phyloP scores from a whole-genome alignment of 2,329 filamentous ascomycete species.

The Boeremia exigua region DNA sequence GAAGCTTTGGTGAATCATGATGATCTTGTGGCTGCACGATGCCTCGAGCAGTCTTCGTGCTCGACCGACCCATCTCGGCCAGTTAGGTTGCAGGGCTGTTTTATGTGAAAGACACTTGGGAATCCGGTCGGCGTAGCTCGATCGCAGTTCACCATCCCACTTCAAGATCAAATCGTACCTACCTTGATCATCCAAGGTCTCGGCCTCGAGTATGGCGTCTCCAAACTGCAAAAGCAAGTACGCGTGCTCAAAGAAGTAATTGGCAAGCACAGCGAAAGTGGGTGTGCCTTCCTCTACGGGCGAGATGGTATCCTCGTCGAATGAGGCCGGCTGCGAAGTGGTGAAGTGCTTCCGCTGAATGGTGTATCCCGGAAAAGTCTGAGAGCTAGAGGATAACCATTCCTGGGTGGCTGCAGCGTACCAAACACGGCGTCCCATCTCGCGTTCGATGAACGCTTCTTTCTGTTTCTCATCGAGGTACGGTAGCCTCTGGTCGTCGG shows the following conservation, averaged over 20 bases:
- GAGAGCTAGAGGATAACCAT: conserved; percentile 52
- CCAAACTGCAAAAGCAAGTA: conserved; percentile 47
- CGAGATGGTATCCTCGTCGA: conserved; percentile 46
- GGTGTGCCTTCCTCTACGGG: conserved; percentile 35
- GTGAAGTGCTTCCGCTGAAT: conserved; percentile 45
- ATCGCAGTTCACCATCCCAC: conserved; percentile 50
- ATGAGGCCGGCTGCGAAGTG: conserved; percentile 42
- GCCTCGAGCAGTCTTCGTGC: conserved; percentile 49
- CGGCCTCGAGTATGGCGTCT: conserved; percentile 45
- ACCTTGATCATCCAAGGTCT: conserved; percentile 38
- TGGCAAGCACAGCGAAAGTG: conserved; percentile 34
- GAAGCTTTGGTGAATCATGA: conserved; percentile 55
- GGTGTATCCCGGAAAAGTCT: conserved; percentile 45
- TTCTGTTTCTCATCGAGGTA: conserved; percentile 31
- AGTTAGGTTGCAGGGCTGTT: conserved; percentile 42
- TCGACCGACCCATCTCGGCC: conserved; percentile 52
- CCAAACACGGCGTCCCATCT: conserved; percentile 52
- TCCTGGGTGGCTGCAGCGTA: conserved; percentile 50
- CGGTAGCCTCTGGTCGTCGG: conserved; percentile 30
- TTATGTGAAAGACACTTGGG: conserved; percentile 45
- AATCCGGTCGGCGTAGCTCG: conserved; percentile 40
- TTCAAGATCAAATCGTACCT: conserved; percentile 51
- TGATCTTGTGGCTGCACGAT: conserved; percentile 53
- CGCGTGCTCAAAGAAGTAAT: conserved; percentile 48
- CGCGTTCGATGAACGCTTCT: conserved; percentile 39